Conservation (phyloP, 208 protist species). For the Phytomonas sp. region DNA sequence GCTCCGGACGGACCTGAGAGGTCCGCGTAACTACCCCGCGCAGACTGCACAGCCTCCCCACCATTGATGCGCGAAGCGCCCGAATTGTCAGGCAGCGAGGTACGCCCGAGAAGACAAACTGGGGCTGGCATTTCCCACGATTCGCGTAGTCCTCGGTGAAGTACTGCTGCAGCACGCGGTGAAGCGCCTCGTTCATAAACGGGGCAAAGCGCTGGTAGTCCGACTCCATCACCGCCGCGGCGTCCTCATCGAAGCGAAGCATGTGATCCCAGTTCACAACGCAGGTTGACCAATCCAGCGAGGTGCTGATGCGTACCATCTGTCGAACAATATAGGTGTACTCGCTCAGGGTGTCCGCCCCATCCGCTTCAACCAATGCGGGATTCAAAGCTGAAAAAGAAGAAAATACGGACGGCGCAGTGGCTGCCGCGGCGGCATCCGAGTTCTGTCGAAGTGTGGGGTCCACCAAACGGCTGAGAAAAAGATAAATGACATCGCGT, state of each 20-base stretch:
- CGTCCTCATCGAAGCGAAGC: constrained; percentile 64
- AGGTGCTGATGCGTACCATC: constrained; percentile 77
- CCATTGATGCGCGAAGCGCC: constrained; percentile 84
- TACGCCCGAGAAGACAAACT: constrained; percentile 78
- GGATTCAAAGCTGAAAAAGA: neutral
- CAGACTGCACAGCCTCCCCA: constrained; percentile 94
- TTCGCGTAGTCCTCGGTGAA: constrained; percentile 74
- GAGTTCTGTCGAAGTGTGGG: constrained; percentile 24
- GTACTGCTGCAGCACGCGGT: constrained; percentile 74
- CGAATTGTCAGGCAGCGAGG: constrained; percentile 88
- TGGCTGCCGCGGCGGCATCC: constrained; percentile 9
- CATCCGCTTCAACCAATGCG: neutral
- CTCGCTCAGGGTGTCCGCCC: neutral
- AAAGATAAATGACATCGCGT: constrained; percentile 68
- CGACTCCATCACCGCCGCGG: constrained; percentile 56
- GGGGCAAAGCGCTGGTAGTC: constrained; percentile 76
- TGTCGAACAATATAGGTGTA: constrained; percentile 59
- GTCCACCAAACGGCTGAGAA: constrained; percentile 73
- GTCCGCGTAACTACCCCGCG: constrained; percentile 98
- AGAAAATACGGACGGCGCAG: neutral
- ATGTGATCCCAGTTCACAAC: constrained; percentile 78
- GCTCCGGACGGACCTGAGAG: constrained; percentile 97
- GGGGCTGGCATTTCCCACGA: constrained; percentile 56
- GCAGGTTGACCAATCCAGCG: constrained; percentile 65
- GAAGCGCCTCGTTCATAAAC: constrained; percentile 62